A percentile compares a stretch with the other conserved stretches of the same genome.
These are phyloP conservation scores for Sporobolomyces pararoseus DNA, from an alignment of 768 basidiomycete genomes.

Conservation along the genomic window DNA sequence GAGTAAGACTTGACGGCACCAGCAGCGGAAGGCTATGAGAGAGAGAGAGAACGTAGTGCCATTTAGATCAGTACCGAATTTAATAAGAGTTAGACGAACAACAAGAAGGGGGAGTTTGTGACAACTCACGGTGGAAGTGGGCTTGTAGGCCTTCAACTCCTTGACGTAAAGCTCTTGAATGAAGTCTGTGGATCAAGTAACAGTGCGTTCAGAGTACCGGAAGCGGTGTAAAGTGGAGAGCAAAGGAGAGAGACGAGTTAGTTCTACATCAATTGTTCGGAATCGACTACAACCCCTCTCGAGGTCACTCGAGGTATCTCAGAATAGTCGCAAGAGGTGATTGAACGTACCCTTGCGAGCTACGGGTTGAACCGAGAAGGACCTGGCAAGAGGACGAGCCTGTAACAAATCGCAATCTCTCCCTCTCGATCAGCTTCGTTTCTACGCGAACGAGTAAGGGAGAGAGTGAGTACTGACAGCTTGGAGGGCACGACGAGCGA, in stretches of 20 bases:
- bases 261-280: too few relatives aligned
- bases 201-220: too few relatives aligned
- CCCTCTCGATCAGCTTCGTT: neutral
- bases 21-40: constrained; percentile 80
- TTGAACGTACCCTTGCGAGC: constrained; percentile 50
- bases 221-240: neutral
- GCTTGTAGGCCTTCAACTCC: constrained; percentile 86
- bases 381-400: constrained; percentile 42
- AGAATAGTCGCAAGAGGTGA: neutral
- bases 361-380: constrained; percentile 49
- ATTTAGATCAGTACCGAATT: neutral
- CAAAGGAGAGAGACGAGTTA: too few relatives aligned
- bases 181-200: constrained; percentile 60
- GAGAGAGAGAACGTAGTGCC: neutral
- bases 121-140: constrained; percentile 63
- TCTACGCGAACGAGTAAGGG: neutral
- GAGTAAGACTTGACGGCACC: constrained; percentile 75
- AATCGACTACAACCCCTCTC: neutral
- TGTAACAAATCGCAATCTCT: neutral
- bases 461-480: constrained; percentile 8
- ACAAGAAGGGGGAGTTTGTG: constrained; percentile 1
- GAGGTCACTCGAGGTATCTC: neutral
- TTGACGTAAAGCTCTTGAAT: constrained; percentile 87
- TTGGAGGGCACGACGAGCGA: constrained; percentile 26
- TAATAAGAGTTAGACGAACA: neutral